phyloP scores from a whole-genome alignment of 2,329 filamentous ascomycete species.

The Tolypocladium endophyticum region DNA sequence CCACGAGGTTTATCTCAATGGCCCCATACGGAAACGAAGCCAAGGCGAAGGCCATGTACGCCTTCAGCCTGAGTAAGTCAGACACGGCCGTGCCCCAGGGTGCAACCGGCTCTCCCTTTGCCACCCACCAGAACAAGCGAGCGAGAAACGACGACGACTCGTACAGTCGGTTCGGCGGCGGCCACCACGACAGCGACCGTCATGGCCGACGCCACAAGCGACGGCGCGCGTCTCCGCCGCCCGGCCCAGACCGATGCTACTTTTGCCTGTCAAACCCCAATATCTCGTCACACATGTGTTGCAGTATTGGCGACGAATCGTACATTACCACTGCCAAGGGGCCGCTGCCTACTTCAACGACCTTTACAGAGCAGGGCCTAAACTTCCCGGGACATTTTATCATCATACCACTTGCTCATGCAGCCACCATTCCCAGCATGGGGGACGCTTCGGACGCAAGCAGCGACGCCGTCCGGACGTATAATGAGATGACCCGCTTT shows the following conservation, averaged over 20 bases:
- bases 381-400: conserved; percentile 77
- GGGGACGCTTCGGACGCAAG: conserved; percentile 39
- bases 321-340: conserved; percentile 92
- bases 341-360: conserved; percentile 62
- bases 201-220: conserved; percentile 35
- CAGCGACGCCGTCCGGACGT: conserved; percentile 49
- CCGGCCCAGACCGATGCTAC: conserved; percentile 74
- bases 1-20: conserved; percentile 87
- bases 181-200: conserved; percentile 31
- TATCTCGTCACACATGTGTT: conserved; percentile 77
- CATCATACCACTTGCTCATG: conserved; percentile 79
- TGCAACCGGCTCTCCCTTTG: conserved; percentile 67
- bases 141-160: conserved; percentile 33
- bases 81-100: conserved; percentile 57
- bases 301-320: conserved; percentile 74
- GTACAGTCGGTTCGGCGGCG: conserved; percentile 44
- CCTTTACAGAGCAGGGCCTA: conserved; percentile 54
- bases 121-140: conserved; percentile 47
- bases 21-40: conserved; percentile 64
- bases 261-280: conserved; percentile 89
- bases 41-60: conserved; percentile 76
- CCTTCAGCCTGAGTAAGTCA: conserved; percentile 59
- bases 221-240: conserved; percentile 41
- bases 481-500: conserved; percentile 75
- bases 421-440: conserved; percentile 63